Percentiles rank a stretch among this genome's conserved stretches.
phyloP scores from a whole-genome alignment of 768 basidiomycete genomes.

The Lyophyllum shimeji region DNA sequence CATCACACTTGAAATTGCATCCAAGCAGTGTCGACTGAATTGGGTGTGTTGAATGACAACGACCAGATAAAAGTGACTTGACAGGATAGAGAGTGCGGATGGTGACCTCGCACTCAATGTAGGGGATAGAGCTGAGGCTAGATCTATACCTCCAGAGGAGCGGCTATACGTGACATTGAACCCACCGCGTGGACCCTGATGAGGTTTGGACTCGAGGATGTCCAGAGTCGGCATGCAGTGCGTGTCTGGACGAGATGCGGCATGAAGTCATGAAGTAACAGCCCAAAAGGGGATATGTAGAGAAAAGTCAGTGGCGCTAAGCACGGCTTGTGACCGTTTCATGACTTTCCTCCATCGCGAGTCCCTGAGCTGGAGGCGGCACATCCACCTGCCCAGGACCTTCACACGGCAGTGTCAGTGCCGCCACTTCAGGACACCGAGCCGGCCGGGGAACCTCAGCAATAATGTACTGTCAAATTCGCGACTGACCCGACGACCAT shows the following conservation, averaged over 20 bases:
- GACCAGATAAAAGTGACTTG: too few relatives aligned
- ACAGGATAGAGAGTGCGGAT: too few relatives aligned
- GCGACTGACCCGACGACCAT: constrained; percentile 19
- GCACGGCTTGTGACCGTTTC: not conserved
- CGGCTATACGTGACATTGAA: too few relatives aligned
- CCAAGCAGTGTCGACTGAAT: too few relatives aligned
- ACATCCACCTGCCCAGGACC: constrained; percentile 5
- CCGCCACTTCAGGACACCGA: constrained; percentile 8
- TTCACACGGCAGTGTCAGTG: constrained; percentile 3
- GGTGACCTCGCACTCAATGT: too few relatives aligned
- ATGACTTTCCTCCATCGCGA: constrained; percentile 21
- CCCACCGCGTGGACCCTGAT: too few relatives aligned
- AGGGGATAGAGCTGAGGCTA: too few relatives aligned
- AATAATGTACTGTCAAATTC: not conserved
- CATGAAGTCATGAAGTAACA: not conserved
- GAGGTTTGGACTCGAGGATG: too few relatives aligned
- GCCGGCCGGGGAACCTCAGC: constrained; percentile 2
- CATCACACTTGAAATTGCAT: not conserved
- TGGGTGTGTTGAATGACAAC: too few relatives aligned
- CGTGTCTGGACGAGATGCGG: too few relatives aligned
- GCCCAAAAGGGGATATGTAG: constrained; percentile 17
- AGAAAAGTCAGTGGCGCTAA: constrained; percentile 9
- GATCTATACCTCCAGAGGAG: too few relatives aligned
- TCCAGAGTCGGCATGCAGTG: too few relatives aligned
- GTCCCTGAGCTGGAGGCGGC: constrained; percentile 18